Base-by-base conservation (phyloP, 2,329 filamentous ascomycete species). In the Aspergillus thermomutatus region DNA sequence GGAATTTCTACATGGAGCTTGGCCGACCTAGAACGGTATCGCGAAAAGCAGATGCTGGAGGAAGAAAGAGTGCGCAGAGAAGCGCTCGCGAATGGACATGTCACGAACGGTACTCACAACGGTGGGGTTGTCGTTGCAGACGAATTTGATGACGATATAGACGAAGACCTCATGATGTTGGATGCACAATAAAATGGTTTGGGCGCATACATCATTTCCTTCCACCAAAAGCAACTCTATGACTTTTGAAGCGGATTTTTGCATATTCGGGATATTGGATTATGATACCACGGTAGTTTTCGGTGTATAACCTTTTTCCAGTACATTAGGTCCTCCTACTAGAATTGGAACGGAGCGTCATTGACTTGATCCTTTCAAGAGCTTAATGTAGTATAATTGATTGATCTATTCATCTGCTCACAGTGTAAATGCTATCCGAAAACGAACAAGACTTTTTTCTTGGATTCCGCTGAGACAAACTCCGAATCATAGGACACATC, bases 1-100 rank as follows among this genome's bases (percentile, higher is more conserved):
- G 94, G 93, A 0, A 90, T 97, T 68, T 94, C 90, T 67, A 95
- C 90, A 9, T 99, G 94, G 94, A 92, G 88, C 57, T 78, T 90
- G 43, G 83, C 85, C 57, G 91, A 97, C 68, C 75, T 97, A 52
- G 84, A 88, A 74, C 81, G 79, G 50, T 89, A 96, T 75, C 69
- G 73, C 23, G 69, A 69, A 48, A 88, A 95, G 78, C 84, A 87
- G 71, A 91, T 90, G 75, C 78, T 85, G 65, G 88, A 90, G 58
- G 79, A 87, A 60, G 87, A 90, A 63, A 82, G 82, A 54, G 86
- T 90, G 64, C 79, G 80, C 57, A 84, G 87, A 79, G 61, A 89
- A 63, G 70, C 64, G 49, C 63, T 68, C 25, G 65, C 56, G 50
- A 66, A 68, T 63, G 69, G 61, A n/a, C 59, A 66, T 47, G 59